Evolutionary conservation across 2,329 filamentous ascomycete genomes (phyloP).

Genomic region (Trichoderma sp.): DNA sequence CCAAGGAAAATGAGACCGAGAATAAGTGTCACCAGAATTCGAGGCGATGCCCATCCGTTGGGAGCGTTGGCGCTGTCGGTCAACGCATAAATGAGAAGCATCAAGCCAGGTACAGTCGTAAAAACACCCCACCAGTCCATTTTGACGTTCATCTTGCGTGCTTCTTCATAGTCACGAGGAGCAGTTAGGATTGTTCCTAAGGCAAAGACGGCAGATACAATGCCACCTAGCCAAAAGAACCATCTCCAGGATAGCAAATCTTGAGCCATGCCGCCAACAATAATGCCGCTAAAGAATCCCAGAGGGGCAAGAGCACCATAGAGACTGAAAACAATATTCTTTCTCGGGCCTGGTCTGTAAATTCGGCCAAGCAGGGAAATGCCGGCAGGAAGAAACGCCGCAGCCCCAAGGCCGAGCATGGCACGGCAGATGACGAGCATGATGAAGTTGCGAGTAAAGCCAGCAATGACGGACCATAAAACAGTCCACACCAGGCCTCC

Average conservation of each 20-base stretch:
- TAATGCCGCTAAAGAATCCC: slow-evolving; percentile 62
- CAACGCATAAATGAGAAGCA: slow-evolving; percentile 67
- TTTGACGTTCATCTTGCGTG: slow-evolving; percentile 29
- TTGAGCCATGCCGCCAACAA: slow-evolving; percentile 60
- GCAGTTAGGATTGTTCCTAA: slow-evolving; percentile 43
- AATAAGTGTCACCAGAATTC: slow-evolving; percentile 59
- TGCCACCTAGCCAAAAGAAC: slow-evolving; percentile 65
- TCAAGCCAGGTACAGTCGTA: slow-evolving; percentile 55
- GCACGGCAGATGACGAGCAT: slow-evolving; percentile 70
- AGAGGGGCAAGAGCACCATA: slow-evolving; percentile 55
- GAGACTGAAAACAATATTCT: slow-evolving; percentile 62
- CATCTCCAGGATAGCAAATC: slow-evolving; percentile 61
- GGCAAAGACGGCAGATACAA: slow-evolving; percentile 46
- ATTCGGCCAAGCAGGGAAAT: slow-evolving; percentile 64
- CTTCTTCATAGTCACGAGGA: slow-evolving; percentile 36
- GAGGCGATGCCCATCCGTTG: slow-evolving; percentile 61
- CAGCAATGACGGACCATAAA: slow-evolving; percentile 64
- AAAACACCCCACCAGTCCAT: slow-evolving; percentile 64
- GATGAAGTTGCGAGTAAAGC: slow-evolving; percentile 60
- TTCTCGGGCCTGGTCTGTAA: slow-evolving; percentile 66
- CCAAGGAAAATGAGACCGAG: slow-evolving; percentile 54
- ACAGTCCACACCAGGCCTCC: slow-evolving; percentile 57
- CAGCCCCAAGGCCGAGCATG: slow-evolving; percentile 65
- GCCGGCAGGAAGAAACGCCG: slow-evolving; percentile 65
- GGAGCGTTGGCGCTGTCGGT: slow-evolving; percentile 63